These are phyloP conservation scores for Sphaerulina musiva DNA, from an alignment of 2,329 filamentous ascomycete species.

Conservation along the genomic window DNA sequence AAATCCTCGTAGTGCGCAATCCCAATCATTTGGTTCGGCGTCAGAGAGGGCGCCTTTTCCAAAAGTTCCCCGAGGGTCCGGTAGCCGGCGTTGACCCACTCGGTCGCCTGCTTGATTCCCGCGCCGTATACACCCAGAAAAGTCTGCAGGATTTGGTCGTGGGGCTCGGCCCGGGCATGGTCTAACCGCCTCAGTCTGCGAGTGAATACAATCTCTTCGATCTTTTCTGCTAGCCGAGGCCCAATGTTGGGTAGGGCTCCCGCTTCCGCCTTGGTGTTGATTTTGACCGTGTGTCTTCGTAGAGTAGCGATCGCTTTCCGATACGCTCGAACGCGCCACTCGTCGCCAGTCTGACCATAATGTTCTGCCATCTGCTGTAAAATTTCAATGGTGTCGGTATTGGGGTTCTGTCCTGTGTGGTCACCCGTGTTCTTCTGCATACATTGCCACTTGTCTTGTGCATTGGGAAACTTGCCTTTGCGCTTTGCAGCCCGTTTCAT, in stretches of 20 bases:
- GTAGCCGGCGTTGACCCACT: slow-evolving; percentile 70
- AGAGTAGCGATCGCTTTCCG: slow-evolving; percentile 70
- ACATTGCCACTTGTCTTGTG: slow-evolving; percentile 48
- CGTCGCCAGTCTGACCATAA: slow-evolving; percentile 67
- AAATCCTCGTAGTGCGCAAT: slow-evolving; percentile 77
- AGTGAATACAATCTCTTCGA: slow-evolving; percentile 79
- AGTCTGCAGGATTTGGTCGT: slow-evolving; percentile 56
- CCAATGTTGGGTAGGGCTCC: slow-evolving; percentile 63
- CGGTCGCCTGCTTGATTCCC: slow-evolving; percentile 61
- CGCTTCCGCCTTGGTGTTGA: slow-evolving; percentile 66
- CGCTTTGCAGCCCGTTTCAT: slow-evolving; percentile 18
- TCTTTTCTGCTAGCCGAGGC: slow-evolving; percentile 67
- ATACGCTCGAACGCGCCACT: slow-evolving; percentile 70
- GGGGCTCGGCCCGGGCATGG: slow-evolving; percentile 59
- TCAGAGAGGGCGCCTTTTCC: slow-evolving; percentile 53
- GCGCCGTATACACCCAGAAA: slow-evolving; percentile 78
- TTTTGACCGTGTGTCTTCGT: slow-evolving; percentile 55
- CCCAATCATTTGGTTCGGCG: slow-evolving; percentile 64
- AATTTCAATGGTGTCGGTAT: slow-evolving; percentile 66
- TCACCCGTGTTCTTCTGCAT: slow-evolving; percentile 51
- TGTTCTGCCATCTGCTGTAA: slow-evolving; percentile 73
- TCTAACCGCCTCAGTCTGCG: slow-evolving; percentile 66
- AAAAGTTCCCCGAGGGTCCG: slow-evolving; percentile 66
- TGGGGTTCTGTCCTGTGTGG: slow-evolving; percentile 54
- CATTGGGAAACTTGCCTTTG: slow-evolving; percentile 19